Base-by-base conservation (phyloP, 192 early-diverging fungal species). In the Mortierella antarctica region DNA sequence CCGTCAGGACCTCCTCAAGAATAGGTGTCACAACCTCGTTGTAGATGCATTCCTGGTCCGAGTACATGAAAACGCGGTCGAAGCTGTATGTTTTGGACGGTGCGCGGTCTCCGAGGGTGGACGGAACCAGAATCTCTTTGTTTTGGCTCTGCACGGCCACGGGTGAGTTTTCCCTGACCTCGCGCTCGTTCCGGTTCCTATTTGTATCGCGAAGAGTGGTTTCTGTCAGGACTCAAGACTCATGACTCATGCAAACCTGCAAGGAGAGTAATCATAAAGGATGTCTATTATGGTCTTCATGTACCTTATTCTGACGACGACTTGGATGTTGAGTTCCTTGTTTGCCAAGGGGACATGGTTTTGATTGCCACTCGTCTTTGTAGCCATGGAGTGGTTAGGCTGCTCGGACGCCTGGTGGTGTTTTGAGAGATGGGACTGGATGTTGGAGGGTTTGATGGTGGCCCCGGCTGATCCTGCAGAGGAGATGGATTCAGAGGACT, bases 61-160 rank as follows among this genome's bases (percentile, higher is more conserved):
- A 83, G 18, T 90, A 84, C 14, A 90, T 93, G 84, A 97, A 99
- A 17, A 96, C 96, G 52, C 90, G 91, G 82, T 99, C 98, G 84
- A 96, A 99, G 49, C 85, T 91, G 74, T 94, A 98, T 13, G 90
- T 90, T 54, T 93, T 92, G 23, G 74, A 79, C 2, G 85, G 83
- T n/a, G 87, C 83, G 48, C 84, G 63, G 45, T 90, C 87, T 14
- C 78, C 83, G 5, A 89, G 61, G 17, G 73, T 88, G 4, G 85
- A 72, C 31, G 78, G 83, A 14, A 96, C 72, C 23, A 85, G 71
- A 21, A 96, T 83, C 63, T 96, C 91, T 23, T 88, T 87, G n/a
- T 88, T 83, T 5, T 84, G 83, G 9, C 92, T 74, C 5, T 87
- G 83, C 7, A 97, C 84, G 17, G 85, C 82, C 10, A 88, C 74